Evolutionary conservation across 257 asterid genomes (phyloP).

Genomic region (Solanum commersonii): DNA sequence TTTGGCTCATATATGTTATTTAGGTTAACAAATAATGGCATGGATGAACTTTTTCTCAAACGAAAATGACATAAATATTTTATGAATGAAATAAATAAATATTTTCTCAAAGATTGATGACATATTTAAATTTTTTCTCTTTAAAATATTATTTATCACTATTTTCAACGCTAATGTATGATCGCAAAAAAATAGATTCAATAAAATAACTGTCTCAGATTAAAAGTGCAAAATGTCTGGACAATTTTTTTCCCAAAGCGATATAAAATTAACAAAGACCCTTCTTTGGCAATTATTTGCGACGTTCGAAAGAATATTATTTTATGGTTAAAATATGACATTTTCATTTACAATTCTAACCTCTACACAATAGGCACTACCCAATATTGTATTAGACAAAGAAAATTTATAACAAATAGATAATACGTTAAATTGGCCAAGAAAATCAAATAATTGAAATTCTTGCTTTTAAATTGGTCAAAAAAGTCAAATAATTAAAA

Average conservation of each 20-base stretch:
- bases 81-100: rapidly evolving
- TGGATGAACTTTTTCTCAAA: too few species aligned
- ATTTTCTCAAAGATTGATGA: rapidly evolving
- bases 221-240: too few species aligned
- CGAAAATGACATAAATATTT: rapidly evolving
- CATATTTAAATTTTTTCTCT: rapidly evolving
- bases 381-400: background rate
- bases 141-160: too few species aligned
- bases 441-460: background rate
- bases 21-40: too few species aligned
- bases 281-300: background rate
- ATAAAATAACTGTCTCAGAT: too few species aligned
- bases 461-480: background rate
- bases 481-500: background rate
- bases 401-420: background rate
- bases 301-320: background rate
- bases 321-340: too few species aligned
- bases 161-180: background rate
- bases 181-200: background rate
- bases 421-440: background rate
- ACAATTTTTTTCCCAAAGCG: background rate
- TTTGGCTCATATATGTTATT: too few species aligned
- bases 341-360: background rate
- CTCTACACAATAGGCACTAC: background rate
- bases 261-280: too few species aligned